Base-by-base conservation (phyloP, 176 grass and related monocot species). In the Rhynchospora breviuscula region DNA sequence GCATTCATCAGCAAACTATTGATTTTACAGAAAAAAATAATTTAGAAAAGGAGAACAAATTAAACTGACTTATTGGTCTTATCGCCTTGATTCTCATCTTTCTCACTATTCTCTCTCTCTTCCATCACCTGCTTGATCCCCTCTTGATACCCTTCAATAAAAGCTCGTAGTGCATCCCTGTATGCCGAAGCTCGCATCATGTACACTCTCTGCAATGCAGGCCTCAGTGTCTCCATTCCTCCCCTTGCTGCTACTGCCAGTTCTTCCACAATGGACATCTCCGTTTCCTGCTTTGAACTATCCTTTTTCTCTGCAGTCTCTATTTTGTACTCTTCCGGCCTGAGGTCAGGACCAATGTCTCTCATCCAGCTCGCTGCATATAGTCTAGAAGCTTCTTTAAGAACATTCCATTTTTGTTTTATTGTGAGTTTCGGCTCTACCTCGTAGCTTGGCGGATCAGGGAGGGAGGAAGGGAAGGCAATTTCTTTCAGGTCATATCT, bases 401-500 rank as follows among this genome's bases (percentile, higher is more conserved):
- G 47, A 62, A 93, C 73, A n/a, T 69, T 87, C 88, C 90, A 93
- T 29, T 79, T 82, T 3, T 93, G 83, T 12, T 83, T 65, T 74
- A 54, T 82, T 3, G 74, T 85, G 66, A 93, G 88, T 83, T 89
- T 86, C 5, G 85, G 85, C 33, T 70, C 52, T 59, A 85, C 88
- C 85, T 90, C 72, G 56, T 77, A 78, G 64, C 85, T 67, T 4
- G 90, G 90, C 2, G 89, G 93, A 60, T 95, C 90, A 4, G 87
- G 93, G 23, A 93, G 43, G 0, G 93, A 93, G 0, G 93, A 93
- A 0, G 93, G 93, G 51, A 95, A 95, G 6, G 89, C 93, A 0
- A 93, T 93, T 84, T 95, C 93, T 67, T 86, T 93, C 0, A 95
- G 93, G 74, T 95, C 93, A 0, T 93, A 89, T 4, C 88, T 76